A percentile compares a stretch with the other conserved stretches of the same genome.
Conservation (phyloP, 768 basidiomycete genomes). For the Dioszegia aurantiaca region DNA sequence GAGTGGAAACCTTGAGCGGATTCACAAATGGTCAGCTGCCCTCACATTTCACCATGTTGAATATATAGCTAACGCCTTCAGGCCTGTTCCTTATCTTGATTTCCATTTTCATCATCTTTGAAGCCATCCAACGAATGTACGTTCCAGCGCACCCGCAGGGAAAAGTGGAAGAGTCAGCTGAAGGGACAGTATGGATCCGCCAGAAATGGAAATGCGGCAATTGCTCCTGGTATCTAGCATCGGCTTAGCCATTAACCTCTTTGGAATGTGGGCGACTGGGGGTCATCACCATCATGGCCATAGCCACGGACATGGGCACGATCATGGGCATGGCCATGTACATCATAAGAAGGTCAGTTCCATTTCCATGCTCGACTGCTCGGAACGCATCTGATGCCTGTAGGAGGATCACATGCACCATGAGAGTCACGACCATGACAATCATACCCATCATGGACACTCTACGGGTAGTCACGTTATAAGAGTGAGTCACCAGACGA, state of each 20-base stretch:
- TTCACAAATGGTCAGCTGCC: slow-evolving; percentile 95
- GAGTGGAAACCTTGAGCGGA: slow-evolving; percentile 94
- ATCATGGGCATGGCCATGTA: slow-evolving; percentile 35
- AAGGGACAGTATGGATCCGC: slow-evolving; percentile 71
- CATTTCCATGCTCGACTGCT: neutral
- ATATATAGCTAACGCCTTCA: slow-evolving; percentile 6
- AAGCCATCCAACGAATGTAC: slow-evolving; percentile 91
- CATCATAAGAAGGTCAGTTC: slow-evolving; percentile 38
- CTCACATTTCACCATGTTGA: slow-evolving; percentile 16
- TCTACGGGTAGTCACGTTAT: too few species aligned
- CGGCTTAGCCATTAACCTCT: slow-evolving; percentile 88
- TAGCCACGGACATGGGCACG: slow-evolving; percentile 37
- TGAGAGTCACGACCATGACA: neutral
- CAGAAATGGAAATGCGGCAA: slow-evolving; percentile 92
- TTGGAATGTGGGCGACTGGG: slow-evolving; percentile 98
- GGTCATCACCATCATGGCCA: slow-evolving; percentile 56
- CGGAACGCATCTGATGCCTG: neutral
- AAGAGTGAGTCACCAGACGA: too few species aligned
- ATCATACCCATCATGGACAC: neutral
- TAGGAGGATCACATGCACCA: slow-evolving; percentile 16
- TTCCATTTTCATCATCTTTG: slow-evolving; percentile 96
- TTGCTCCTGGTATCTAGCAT: slow-evolving; percentile 81
- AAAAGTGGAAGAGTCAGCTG: too few species aligned
- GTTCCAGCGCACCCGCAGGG: too few species aligned
- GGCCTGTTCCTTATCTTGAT: slow-evolving; percentile 57